These are phyloP conservation scores for Jacaranda mimosifolia DNA, from an alignment of 257 asterid species.

Conservation along the genomic window DNA sequence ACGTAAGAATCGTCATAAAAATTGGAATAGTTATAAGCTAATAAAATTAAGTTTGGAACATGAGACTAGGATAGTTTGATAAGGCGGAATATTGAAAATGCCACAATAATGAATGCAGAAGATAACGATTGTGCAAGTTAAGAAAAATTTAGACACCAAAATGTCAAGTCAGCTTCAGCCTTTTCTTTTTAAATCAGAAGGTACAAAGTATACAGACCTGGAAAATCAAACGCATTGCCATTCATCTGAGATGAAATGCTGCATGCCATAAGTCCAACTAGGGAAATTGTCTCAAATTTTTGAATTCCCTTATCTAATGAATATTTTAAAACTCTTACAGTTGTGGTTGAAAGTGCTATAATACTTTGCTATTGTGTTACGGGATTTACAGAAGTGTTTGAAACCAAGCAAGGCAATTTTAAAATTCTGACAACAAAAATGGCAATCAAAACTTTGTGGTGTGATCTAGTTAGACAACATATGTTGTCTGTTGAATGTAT, in stretches of 20 bases:
- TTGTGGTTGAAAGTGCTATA: no score
- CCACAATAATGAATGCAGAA: not conserved
- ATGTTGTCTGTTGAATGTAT: no score
- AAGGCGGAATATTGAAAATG: not conserved
- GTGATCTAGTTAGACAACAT: not conserved
- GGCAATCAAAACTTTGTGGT: not conserved
- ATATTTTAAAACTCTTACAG: no score
- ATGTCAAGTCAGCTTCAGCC: not conserved
- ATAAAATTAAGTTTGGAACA: not conserved
- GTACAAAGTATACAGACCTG: not conserved
- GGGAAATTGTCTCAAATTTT: not conserved
- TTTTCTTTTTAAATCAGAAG: not conserved
- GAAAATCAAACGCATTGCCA: not conserved
- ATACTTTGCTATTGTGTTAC: not conserved
- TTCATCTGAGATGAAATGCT: not conserved
- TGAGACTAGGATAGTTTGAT: not conserved
- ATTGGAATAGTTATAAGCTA: not conserved
- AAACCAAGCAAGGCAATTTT: no score
- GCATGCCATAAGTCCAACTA: slow-evolving; percentile 1
- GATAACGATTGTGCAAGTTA: not conserved
- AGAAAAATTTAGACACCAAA: no score
- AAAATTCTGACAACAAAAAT: not conserved
- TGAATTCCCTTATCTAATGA: not conserved
- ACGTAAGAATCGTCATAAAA: not conserved
- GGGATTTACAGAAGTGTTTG: not conserved